Percentiles rank a stretch among this genome's conserved stretches.
These are phyloP conservation scores for Geotrichum restrictum DNA, from an alignment of 1,139 yeast genomes.

Conservation along the genomic window DNA sequence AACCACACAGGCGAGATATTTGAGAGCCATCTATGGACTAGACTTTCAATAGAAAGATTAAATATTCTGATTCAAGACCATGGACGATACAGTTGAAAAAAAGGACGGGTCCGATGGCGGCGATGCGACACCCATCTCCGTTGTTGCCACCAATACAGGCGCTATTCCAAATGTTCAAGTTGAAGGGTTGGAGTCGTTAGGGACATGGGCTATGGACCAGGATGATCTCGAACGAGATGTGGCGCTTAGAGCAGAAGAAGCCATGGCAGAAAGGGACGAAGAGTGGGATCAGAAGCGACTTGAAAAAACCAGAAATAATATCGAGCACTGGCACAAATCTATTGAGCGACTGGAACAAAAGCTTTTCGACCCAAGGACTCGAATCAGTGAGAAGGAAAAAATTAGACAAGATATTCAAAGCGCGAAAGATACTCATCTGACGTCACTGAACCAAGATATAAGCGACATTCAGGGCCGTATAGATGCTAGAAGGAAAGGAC, in stretches of 20 bases:
- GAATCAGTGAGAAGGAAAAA: slow-evolving; percentile 61
- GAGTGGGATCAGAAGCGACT: slow-evolving; percentile 74
- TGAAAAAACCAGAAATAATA: slow-evolving; percentile 52
- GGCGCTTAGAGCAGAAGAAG: slow-evolving; percentile 61
- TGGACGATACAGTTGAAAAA: background rate
- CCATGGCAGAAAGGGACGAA: slow-evolving; percentile 56
- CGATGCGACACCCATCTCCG: background rate
- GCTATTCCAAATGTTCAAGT: background rate
- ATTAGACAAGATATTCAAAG: slow-evolving; percentile 54
- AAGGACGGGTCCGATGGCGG: slow-evolving; percentile 7
- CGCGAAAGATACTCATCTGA: slow-evolving; percentile 51
- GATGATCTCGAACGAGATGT: slow-evolving; percentile 67
- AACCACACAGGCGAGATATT: too few species aligned
- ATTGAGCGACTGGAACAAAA: slow-evolving; percentile 48
- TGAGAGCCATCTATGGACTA: too few species aligned
- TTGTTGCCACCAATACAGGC: background rate
- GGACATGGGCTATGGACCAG: slow-evolving; percentile 54
- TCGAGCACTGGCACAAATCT: slow-evolving; percentile 44
- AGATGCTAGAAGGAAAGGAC: slow-evolving; percentile 28
- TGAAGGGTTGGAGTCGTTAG: slow-evolving; percentile 30
- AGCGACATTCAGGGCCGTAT: slow-evolving; percentile 62
- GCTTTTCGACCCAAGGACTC: slow-evolving; percentile 51
- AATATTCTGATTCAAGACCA: background rate
- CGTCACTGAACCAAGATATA: slow-evolving; percentile 55
- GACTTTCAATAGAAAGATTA: too few species aligned